Evolutionary conservation across 23 red algal genomes (phyloP).

Genomic region (Rhodosorus marinus): DNA sequence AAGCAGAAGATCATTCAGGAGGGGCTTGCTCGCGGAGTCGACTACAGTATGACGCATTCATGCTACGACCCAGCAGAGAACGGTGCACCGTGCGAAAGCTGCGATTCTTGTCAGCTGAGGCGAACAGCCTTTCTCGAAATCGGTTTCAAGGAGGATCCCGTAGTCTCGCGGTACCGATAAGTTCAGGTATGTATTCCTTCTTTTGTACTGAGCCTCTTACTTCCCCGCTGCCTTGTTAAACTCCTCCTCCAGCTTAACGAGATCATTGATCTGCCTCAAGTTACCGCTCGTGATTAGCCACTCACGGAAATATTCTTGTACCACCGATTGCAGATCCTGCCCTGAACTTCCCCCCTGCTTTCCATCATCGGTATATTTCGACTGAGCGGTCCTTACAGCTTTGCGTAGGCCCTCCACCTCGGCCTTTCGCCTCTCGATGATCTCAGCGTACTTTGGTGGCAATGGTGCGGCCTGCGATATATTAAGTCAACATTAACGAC

Average conservation of each 20-base stretch:
- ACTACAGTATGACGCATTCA: conserved; percentile 61
- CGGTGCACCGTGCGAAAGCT: conserved; percentile 39
- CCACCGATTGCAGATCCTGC: conserved; percentile 44
- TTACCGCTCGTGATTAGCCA: conserved; percentile 65
- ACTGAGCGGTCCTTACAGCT: not conserved
- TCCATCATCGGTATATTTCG: not conserved
- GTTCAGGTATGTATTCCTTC: too few species aligned
- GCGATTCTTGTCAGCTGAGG: conserved; percentile 63
- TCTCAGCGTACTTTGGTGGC: not conserved
- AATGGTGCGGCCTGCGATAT: not conserved
- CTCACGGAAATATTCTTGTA: conserved; percentile 63
- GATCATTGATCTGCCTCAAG: conserved; percentile 65
- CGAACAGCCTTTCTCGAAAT: conserved; percentile 51
- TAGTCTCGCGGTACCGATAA: conserved; percentile 20
- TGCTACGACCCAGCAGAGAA: conserved; percentile 66
- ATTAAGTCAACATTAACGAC: too few species aligned
- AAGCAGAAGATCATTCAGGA: conserved; percentile 52
- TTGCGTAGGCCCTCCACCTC: not conserved
- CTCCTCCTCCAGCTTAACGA: conserved; percentile 9
- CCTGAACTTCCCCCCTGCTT: not conserved
- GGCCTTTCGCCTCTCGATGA: not conserved
- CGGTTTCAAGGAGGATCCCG: conserved; percentile 38
- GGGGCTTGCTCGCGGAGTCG: conserved; percentile 54
- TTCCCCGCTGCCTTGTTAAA: too few species aligned
- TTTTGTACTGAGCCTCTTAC: too few species aligned